Evolutionary conservation across 306 rosid species (phyloP).

Genomic region (Canavalia gladiata): DNA sequence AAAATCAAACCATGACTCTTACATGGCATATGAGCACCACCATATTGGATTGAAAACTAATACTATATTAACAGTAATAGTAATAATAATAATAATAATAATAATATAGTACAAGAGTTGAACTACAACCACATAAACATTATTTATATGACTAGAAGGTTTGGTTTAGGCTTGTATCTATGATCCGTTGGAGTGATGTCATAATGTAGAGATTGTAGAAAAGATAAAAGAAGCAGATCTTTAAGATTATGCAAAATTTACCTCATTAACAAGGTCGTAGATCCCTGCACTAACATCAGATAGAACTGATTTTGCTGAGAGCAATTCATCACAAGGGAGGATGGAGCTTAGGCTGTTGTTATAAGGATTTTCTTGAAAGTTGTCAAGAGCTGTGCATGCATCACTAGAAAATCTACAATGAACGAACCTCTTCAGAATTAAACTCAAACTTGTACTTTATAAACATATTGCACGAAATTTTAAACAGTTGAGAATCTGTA

Average conservation of each 20-base stretch:
- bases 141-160: not conserved
- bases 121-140: not conserved
- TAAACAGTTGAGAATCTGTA: not conserved
- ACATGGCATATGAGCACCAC: not conserved
- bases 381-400: constrained; percentile 78
- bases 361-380: constrained; percentile 74
- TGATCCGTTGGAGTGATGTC: not conserved
- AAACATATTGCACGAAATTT: constrained; percentile 14
- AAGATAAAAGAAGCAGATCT: not conserved
- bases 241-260: constrained; percentile 39
- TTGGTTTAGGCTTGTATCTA: not conserved
- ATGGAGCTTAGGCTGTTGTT: constrained; percentile 85
- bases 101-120: not conserved
- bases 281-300: constrained; percentile 69
- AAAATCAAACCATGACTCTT: constrained; percentile 35
- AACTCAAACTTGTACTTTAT: constrained; percentile 10
- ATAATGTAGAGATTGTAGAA: not conserved
- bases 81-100: not conserved
- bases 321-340: constrained; percentile 79
- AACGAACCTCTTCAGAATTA: not conserved
- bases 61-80: not conserved
- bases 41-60: constrained; percentile 2
- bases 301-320: constrained; percentile 70
- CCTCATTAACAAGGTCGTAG: constrained; percentile 74
- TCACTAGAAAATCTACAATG: constrained; percentile 76